Conservation (phyloP, 129 eudicot genomes). For the Centaurea solstitialis region DNA sequence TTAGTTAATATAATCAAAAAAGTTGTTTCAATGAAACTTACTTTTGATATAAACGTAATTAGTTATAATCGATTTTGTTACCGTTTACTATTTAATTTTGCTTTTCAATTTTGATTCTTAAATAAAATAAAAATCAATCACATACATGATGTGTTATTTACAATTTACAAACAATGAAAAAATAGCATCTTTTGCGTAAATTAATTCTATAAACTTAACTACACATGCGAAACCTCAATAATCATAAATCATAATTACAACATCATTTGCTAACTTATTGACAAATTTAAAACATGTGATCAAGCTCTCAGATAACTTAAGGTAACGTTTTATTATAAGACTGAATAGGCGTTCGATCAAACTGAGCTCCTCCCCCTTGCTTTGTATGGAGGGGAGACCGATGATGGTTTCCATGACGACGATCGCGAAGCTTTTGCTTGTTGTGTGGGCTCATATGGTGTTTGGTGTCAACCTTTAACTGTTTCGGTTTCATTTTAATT, state of each 20-base stretch:
- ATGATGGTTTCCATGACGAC: conserved; percentile 18
- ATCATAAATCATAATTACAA: not conserved
- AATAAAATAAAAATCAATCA: not conserved
- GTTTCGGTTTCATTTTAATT: conserved; percentile 32
- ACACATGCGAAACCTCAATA: not conserved
- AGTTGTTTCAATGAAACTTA: too few species aligned
- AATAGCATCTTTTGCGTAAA: not conserved
- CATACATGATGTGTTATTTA: not conserved
- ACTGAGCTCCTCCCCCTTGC: conserved; percentile 26
- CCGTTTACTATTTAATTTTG: not conserved
- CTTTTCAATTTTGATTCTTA: not conserved
- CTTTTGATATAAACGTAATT: too few species aligned
- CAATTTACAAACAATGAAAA: not conserved
- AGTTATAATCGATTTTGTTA: not conserved
- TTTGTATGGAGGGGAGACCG: conserved; percentile 32
- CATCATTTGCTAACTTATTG: not conserved
- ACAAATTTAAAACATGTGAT: not conserved
- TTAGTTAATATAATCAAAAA: too few species aligned
- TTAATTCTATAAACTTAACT: not conserved
- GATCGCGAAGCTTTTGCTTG: not conserved
- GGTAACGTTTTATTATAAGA: not conserved
- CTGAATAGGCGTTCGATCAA: not conserved
- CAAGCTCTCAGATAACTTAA: not conserved
- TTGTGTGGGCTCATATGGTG: not conserved
- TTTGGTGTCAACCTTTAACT: conserved; percentile 12